phyloP scores from a whole-genome alignment of 345 rosid species.

The Iberis pinnata region DNA sequence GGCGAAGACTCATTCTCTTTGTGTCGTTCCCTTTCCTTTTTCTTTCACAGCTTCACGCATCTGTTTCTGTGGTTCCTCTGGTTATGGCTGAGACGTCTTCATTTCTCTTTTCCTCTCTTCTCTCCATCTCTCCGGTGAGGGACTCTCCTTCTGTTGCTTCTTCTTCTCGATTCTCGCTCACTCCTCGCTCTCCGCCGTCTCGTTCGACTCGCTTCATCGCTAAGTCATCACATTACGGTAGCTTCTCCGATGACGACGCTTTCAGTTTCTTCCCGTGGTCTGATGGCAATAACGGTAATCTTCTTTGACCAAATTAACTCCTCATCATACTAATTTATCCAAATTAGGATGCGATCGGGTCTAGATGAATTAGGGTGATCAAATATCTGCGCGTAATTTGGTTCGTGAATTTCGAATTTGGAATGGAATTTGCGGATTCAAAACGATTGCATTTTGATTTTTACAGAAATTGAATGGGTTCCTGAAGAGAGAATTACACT shows the following conservation, averaged over 20 bases:
- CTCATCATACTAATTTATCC: too few relatives aligned
- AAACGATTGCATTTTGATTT: too few relatives aligned
- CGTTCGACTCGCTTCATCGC: constrained; percentile 40
- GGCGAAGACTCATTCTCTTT: constrained; percentile 25
- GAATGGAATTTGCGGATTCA: too few relatives aligned
- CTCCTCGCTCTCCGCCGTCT: constrained; percentile 24
- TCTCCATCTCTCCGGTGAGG: constrained; percentile 30
- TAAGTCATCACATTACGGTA: constrained; percentile 47
- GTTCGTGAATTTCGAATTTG: too few relatives aligned
- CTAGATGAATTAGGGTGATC: too few relatives aligned
- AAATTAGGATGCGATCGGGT: too few relatives aligned
- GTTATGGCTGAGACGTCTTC: constrained; percentile 46
- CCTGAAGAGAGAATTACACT: constrained; percentile 73
- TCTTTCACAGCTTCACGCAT: constrained; percentile 13
- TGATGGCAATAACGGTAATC: constrained; percentile 42
- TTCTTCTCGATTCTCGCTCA: constrained; percentile 19
- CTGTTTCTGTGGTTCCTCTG: constrained; percentile 14
- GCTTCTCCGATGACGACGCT: constrained; percentile 52
- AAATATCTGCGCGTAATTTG: too few relatives aligned
- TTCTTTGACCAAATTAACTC: too few relatives aligned
- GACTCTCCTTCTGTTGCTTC: constrained; percentile 14
- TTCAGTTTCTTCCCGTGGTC: constrained; percentile 83
- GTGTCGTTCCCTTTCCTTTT: constrained; percentile 3
- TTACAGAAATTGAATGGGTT: constrained; percentile 87
- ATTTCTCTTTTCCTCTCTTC: constrained; percentile 31